Base-by-base conservation (phyloP, 2,329 filamentous ascomycete genomes). In the Pseudogymnoascus pannorum region DNA sequence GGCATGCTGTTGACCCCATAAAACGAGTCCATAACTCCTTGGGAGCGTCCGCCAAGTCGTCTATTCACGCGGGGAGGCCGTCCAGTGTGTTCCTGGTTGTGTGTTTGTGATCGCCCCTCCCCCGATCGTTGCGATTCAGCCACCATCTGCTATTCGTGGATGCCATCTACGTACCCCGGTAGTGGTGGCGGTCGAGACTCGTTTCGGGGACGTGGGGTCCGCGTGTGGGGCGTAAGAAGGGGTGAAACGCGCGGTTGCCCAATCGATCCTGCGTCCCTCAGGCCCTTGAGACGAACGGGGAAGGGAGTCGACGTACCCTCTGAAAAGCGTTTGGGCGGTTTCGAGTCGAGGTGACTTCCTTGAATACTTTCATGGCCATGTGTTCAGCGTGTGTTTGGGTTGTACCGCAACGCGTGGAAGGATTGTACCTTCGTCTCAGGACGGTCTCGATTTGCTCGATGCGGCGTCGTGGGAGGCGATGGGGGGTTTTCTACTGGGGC, bases 361-460 rank as follows among this genome's bases (percentile, higher is more conserved):
- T 7, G n/a, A 54, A 54, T 54, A 54, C 44, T 54, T 54, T 54
- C 44, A 54, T 31, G n/a, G 24, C 44, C 44, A 54, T 18, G 44
- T n/a, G 24, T 54, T 54, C 5, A 3, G n/a, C 24, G 24, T 54
- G 44, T 54, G 44, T 29, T 54, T 24, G n/a, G 12, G 14, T 29
- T 24, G 44, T 54, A 54, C 44, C 44, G 44, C 44, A 54, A 54
- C 44, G 44, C 44, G 44, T 29, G 44, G 44, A 54, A 54, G 44
- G 44, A 24, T 54, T 54, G 44, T 54, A 54, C 44, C 44, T 54
- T 9, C 24, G 44, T 54, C 44, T 54, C 44, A 54, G 44, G 44
- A 54, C 2, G 44, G 44, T 54, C 44, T 54, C 44, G 44, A 54
- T 31, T 11, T 54, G 44, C 44, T 54, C 44, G 44, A 54, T 54